Base-by-base conservation (phyloP, 2,329 filamentous ascomycete genomes). In the Claviceps cyperi region DNA sequence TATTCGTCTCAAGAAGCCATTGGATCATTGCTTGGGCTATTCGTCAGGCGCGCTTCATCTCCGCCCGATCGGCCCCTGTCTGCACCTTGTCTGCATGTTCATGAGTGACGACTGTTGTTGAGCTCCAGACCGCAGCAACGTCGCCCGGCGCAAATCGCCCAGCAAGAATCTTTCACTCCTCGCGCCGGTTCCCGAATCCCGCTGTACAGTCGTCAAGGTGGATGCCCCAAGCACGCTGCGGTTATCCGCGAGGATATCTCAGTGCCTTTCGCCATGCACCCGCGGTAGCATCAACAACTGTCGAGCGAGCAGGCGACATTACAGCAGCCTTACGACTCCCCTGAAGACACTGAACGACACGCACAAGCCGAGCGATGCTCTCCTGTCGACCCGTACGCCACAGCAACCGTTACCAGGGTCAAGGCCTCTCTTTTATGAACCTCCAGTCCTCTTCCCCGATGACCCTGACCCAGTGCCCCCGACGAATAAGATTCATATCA, bases 211-310 rank as follows among this genome's bases (percentile, higher is more conserved):
- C 58, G 53, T 54, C 59, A 66, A 63, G 53, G 57, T 67, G 66
- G 65, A 65, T 56, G 56, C 56, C 53, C 51, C 62, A 51, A 66
- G 65, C 57, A 63, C 66, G 57, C 62, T 65, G 64, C 69, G 72
- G 66, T 63, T 67, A 58, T 63, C 65, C 61, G 66, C 69, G 62
- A 65, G 66, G 62, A 68, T 69, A 69, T 59, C 64, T 50, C 59
- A 59, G 53, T 64, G 51, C 59, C 54, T 55, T 43, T 53, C 60
- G 51, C 51, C 47, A 73, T 75, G 73, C 57, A 59, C 56, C 43
- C 63, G 50, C 66, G 62, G 65, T 73, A 69, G 63, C 61, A 50
- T 55, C 39, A 54, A 50, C 17, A 60, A 56, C 54, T 63, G 64
- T 65, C 64, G 66, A 61, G 64, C 60, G 62, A 66, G 67, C 62